Evolutionary conservation across 2,329 filamentous ascomycete species (phyloP).

Genomic region (Achaetomium macrosporum): DNA sequence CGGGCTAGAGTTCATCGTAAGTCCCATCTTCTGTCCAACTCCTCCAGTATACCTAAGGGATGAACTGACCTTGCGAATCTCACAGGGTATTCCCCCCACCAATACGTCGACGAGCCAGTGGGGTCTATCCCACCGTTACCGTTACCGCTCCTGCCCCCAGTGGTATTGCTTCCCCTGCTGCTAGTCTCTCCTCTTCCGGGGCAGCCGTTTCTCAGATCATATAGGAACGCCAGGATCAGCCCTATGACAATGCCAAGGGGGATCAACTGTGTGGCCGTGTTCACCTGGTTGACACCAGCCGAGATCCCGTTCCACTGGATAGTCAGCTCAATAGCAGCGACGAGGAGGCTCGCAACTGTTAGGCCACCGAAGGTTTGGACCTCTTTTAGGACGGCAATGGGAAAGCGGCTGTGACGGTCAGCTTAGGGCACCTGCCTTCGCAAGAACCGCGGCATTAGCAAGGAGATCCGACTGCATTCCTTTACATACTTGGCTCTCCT

Average conservation of each 20-base stretch:
- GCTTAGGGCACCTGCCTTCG: not conserved
- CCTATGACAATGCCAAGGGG: constrained; percentile 15
- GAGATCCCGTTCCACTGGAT: constrained; percentile 21
- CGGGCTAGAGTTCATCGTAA: not conserved
- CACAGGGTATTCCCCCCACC: too few relatives aligned
- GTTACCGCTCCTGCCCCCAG: not conserved
- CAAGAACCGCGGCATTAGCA: not conserved
- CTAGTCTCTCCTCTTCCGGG: too few relatives aligned
- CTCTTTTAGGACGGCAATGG: constrained; percentile 15
- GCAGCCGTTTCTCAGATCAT: not conserved
- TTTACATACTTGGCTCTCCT: constrained; percentile 8
- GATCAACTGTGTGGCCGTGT: constrained; percentile 18
- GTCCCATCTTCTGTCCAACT: not conserved
- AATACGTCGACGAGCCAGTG: not conserved
- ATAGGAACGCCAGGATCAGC: constrained; percentile 7
- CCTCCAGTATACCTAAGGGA: not conserved
- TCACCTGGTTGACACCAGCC: constrained; percentile 12
- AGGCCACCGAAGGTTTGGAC: constrained; percentile 22
- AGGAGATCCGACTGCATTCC: not conserved
- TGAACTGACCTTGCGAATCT: not conserved
- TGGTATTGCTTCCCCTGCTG: not conserved
- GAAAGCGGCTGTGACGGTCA: constrained; percentile 8
- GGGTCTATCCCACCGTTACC: not conserved
- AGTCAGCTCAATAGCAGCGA: constrained; percentile 21
- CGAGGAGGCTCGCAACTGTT: constrained; percentile 16